A percentile compares a stretch with the other conserved stretches of the same genome.
Conservation (phyloP, 148 eudicot species). For the Fagopyrum tataricum region DNA sequence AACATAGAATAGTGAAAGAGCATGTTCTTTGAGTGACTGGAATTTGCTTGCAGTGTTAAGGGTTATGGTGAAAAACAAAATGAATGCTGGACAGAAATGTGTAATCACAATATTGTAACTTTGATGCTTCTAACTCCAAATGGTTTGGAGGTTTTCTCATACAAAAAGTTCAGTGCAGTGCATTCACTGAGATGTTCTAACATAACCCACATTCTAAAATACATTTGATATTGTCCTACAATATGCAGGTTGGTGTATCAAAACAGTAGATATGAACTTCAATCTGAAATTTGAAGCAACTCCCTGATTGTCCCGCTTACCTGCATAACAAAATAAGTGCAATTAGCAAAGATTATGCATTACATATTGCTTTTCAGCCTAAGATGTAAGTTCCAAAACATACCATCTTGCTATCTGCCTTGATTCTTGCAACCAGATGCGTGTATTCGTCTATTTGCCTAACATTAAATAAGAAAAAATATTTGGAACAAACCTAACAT, state of each 20-base stretch:
- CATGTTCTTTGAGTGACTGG: neutral
- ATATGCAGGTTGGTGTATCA: too few species aligned
- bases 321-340: conserved; percentile 29
- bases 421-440: conserved; percentile 57
- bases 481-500: neutral
- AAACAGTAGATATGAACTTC: neutral
- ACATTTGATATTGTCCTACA: too few species aligned
- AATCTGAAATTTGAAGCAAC: conserved; percentile 50
- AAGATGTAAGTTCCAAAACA: conserved; percentile 4
- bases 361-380: neutral
- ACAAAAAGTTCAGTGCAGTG: too few species aligned
- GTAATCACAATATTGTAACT: neutral
- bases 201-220: too few species aligned
- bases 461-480: neutral
- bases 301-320: conserved; percentile 75
- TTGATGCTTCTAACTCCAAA: neutral
- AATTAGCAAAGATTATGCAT: neutral
- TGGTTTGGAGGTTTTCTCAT: neutral
- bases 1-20: neutral
- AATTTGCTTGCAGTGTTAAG: neutral
- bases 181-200: too few species aligned
- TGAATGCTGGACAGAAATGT: neutral
- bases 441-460: conserved; percentile 88
- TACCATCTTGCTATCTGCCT: conserved; percentile 91
- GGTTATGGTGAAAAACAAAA: neutral